Base-by-base conservation (phyloP, 257 asterid species). In the Salvia hispanica region DNA sequence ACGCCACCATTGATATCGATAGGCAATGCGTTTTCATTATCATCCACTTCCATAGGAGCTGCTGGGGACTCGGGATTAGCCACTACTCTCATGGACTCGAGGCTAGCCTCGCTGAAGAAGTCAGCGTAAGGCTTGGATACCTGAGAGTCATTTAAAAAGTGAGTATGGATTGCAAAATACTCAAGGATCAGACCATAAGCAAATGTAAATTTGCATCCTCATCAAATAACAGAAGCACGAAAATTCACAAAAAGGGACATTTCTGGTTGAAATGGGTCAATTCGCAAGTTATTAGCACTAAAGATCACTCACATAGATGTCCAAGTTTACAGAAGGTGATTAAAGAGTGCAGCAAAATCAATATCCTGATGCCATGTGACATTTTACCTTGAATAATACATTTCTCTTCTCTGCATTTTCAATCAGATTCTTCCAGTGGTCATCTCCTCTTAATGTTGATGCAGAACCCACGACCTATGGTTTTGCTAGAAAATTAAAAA, bases 401-500 rank as follows among this genome's bases (percentile, higher is more conserved):
- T 91, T 74, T 79, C 97, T 84, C 80, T 80, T 73, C 78, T 88
- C 95, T 6, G 96, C 99, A 39, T 92, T 85, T 74, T 82, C 85
- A 28, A 94, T 61, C 72, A 94, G 82, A 82, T 85, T 88, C 85
- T 83, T 79, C 99, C 99, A 94, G 68, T 84, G 96, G 31, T 46
- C 67, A 67, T 91, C 95, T 75, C 80, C 81, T 87, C 75, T 88
- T 84, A 94, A 77, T 13, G 99, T 86, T 34, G 95, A 81, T 50
- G 92, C 97, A 70, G 96, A 91, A 72, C 99, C 99, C 73, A 94
- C 99, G 61, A 94, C 96, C 99, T 94, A 73, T 48, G 71, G 36
- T 61, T 50, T 33, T 10, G 3, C 3, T 25, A 0, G 31, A 55
- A 45, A 68, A 6, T 11, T 6, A 28, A 12, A 44, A 44, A 39